Evolutionary conservation across 1,284 basidiomycete species (phyloP), one percentile per base, ranked within the genome.

Genomic region (Microbotryomycetes sp.): DNA sequence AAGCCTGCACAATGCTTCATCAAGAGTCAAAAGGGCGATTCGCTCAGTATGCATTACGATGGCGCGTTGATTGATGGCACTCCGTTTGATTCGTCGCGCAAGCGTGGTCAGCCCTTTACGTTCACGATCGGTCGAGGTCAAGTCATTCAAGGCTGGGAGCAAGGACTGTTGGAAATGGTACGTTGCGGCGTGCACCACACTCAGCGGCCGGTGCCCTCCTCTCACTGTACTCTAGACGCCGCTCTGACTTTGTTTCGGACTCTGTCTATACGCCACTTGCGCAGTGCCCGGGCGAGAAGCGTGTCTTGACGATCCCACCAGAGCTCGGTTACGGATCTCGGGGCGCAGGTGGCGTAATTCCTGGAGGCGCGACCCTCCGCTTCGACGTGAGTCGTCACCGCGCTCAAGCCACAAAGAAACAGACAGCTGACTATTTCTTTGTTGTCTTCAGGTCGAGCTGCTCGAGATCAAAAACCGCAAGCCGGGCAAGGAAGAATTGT

Each of bases 211-310:
- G n/a, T n/a, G n/a, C 18, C 27, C 21, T 29, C 62, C 24, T 24
- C 15, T 46, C 30, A 4, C 31, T 23, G 5, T 11, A 5, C 9
- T 4, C 50, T 52, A 27, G 6, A 11, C 18, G 21, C 6, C n/a
- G 3, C n/a, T 18, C 29, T 6, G 23, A 15, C 28, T 41, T 23
- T 53, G 6, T 21, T 29, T 4, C 2, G 7, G 5, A 5, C 6
- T 4, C 28, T n/a, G 29, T 4, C 13, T 13, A n/a, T 2, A 7
- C 23, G 6, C 18, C 35, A 41, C 9, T 41, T 24, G 3, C 23
- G n/a, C 35, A 58, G 87, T 97, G 93, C 75, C 74, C 89, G 35
- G 81, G 83, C 61, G 93, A 97, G 79, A 92, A 91, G 80, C 85
- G 93, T 18, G 23, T 15, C 5, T 54, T 66, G 24, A 58, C 56